Base-by-base conservation (phyloP, 208 protist species). In the Acanthamoeba healyi region DNA sequence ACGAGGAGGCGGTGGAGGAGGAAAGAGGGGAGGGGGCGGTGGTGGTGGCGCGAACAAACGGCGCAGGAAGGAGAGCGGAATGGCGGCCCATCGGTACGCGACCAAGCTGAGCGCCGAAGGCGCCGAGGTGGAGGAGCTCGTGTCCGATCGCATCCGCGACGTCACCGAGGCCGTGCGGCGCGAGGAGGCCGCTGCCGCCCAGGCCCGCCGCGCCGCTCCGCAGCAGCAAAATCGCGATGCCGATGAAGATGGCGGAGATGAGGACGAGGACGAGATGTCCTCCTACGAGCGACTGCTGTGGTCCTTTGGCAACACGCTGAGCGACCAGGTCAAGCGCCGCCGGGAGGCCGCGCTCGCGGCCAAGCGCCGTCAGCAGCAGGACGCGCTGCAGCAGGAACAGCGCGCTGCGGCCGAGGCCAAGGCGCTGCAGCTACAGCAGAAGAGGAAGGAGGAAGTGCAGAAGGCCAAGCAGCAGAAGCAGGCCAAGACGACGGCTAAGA, bases 71-170 rank as follows among this genome's bases (percentile, higher is more conserved):
- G 74, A 84, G 12, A 36, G 74, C 42, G 74, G 44, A 56, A 34
- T 38, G 74, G 74, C 74, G 42, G 42, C 44, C 0, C 49, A 70
- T 22, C 82, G 82, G 29, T 90, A 51, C 54, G 58, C 32, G 51
- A 70, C 46, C 51, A 72, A 63, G 58, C 56, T 63, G 4, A 70
- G 49, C 22, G 29, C n/a, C 26, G 54, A 67, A 19, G 82, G 58
- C 26, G 82, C 19, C 34, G 82, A 90, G 26, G 82, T 90, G 7
- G 82, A 90, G 54, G 82, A 90, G 34, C 54, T 90, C 6, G 56
- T 90, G n/a, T 42, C 49, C 36, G 58, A 70, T 24, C n/a, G 58
- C 34, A 49, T 70, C 17, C 49, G 58, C 26, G 82, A 90, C 38
- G 82, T 90, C 22, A 90, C 82, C 26, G 46, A 22, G 5, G 36